A percentile compares a stretch with the other conserved stretches of the same genome.
Evolutionary conservation across 805 yeast species (phyloP).

Genomic region (Pichia eremophila): DNA sequence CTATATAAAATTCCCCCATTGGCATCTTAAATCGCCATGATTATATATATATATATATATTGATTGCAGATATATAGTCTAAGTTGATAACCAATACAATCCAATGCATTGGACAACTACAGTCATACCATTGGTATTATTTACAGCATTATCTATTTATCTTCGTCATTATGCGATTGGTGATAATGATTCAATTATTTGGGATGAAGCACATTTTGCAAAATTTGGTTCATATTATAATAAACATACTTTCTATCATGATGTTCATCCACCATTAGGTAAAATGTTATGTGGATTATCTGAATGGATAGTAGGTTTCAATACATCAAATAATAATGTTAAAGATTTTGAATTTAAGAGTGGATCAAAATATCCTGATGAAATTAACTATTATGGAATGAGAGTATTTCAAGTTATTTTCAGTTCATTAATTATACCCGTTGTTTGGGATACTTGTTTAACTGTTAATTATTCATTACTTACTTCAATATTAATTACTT

Average conservation of each 20-base stretch:
- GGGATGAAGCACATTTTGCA: conserved; percentile 94
- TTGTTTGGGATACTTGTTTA: conserved; percentile 62
- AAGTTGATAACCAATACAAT: not conserved
- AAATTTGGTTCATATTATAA: conserved; percentile 90
- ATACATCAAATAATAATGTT: conserved; percentile 32
- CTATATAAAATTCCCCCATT: no score
- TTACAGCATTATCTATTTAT: conserved; percentile 39
- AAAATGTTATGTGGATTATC: conserved; percentile 85
- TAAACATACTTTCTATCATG: conserved; percentile 83
- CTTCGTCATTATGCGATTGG: conserved; percentile 55
- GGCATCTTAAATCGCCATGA: no score
- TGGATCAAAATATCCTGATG: conserved; percentile 55
- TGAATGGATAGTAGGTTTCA: conserved; percentile 41
- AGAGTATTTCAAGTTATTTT: conserved; percentile 63
- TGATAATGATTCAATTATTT: conserved; percentile 50
- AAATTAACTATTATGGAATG: conserved; percentile 54
- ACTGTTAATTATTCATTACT: conserved; percentile 42
- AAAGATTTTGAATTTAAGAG: conserved; percentile 58
- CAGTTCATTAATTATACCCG: conserved; percentile 56
- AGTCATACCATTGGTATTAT: conserved; percentile 32
- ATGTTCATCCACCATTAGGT: conserved; percentile 96
- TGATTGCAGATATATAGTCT: no score
- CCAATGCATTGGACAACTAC: not conserved
- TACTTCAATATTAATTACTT: conserved; percentile 50
- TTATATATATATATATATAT: no score